Evolutionary conservation across 352 stramenopile species (phyloP), one percentile per base, ranked within the genome.

Genomic region (Globisporangium polare): DNA sequence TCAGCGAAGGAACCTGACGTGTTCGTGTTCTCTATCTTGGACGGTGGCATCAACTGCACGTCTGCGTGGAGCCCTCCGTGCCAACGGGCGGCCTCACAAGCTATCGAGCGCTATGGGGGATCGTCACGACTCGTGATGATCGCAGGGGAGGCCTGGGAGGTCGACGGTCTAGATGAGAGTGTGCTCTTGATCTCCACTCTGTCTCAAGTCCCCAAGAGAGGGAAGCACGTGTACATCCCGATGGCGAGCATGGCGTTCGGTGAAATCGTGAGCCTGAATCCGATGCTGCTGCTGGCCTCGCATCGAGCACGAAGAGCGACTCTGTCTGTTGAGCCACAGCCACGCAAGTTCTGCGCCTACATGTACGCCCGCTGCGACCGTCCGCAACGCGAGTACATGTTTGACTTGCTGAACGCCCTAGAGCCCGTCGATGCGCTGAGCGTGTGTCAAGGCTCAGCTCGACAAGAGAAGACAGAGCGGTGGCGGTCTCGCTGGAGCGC

Each of bases 341-440:
- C 35, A 9, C 60, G 71, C 18, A 57, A 55, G 33, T 83, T 86
- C 27, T 88, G 78, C 58, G 65, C 76, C 2, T 85, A 87, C 52
- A 52, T 86, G 60, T 84, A 84, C 46, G 72, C 69, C 5, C 73
- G 65, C 3, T 89, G 80, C 35, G 68, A 85, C 29, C 68, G 68
- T 17, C 73, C 67, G 1, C 76, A 83, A 7, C 74, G 73, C 35
- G 65, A 84, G 50, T 85, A 83, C 60, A 83, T 86, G 59, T 83
- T 77, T 39, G 68, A 78, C 31, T 15, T 86, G 6, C 63, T 80
- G 5, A 24, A 24, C 53, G 17, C 17, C 24, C 39, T 17, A 0
- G 17, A 41, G 8, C 37, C 37, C 5, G 43, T 50, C 9, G 43
- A 50, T 13, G 43, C 43, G 3, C 20, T 27, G 12, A 7, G 41